Conservation (phyloP, 805 yeast species). For the Schwanniomyces occidentalis region DNA sequence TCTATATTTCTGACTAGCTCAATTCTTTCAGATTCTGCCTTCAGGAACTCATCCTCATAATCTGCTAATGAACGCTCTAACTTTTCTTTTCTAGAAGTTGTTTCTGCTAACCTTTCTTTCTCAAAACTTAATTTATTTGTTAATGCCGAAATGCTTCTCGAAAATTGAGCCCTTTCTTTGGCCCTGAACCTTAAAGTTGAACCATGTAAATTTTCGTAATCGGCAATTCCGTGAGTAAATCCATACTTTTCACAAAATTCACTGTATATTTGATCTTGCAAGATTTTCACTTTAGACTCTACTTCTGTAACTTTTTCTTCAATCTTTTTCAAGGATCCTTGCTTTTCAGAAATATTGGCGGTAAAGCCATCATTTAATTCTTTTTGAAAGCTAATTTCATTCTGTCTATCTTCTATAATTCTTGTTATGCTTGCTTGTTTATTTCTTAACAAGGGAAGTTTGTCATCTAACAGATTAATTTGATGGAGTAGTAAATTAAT, state of each 20-base stretch:
- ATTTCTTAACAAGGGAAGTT: slow-evolving; percentile 44
- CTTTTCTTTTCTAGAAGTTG: slow-evolving; percentile 45
- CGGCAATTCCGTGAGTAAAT: slow-evolving; percentile 53
- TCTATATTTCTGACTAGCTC: slow-evolving; percentile 23
- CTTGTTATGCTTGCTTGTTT: slow-evolving; percentile 46
- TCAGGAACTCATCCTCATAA: slow-evolving; percentile 32
- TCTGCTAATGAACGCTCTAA: slow-evolving; percentile 40
- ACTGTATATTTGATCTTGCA: slow-evolving; percentile 49
- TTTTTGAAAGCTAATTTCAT: slow-evolving; percentile 54
- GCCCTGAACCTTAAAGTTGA: slow-evolving; percentile 53
- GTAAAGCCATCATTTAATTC: slow-evolving; percentile 20
- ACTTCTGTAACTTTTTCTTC: slow-evolving; percentile 23
- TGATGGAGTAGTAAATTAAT: slow-evolving; percentile 61
- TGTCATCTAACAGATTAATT: slow-evolving; percentile 33
- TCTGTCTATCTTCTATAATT: slow-evolving; percentile 42
- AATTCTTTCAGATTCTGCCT: slow-evolving; percentile 33
- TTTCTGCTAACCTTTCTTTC: slow-evolving; percentile 54
- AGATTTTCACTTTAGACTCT: slow-evolving; percentile 14
- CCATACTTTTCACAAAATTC: slow-evolving; percentile 58
- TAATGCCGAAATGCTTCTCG: slow-evolving; percentile 60
- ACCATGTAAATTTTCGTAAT: slow-evolving; percentile 73
- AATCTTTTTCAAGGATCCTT: slow-evolving; percentile 12
- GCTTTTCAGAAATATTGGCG: slow-evolving; percentile 15
- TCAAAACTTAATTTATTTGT: slow-evolving; percentile 68
- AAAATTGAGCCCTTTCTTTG: slow-evolving; percentile 60